Evolutionary conservation across 805 yeast species (phyloP), one percentile per base, ranked within the genome.

Genomic region (Monosporozyma servazzii): DNA sequence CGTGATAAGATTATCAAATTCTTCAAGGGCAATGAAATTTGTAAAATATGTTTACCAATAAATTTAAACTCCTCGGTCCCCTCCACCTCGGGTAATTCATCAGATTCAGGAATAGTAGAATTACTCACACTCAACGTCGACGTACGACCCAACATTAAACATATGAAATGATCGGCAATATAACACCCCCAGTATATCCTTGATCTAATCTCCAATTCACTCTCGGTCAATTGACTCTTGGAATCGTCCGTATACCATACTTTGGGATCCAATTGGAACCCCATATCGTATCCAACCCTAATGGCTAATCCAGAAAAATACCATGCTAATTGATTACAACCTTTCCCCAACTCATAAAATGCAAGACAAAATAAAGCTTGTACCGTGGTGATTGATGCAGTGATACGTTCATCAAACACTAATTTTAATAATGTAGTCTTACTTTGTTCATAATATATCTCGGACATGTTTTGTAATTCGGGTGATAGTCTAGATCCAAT

Each of bases 161-260:
- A 76, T 36, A 81, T 78, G 57, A 81, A 77, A 60, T 80, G 85
- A 62, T 81, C 87, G 2, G 82, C 82, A 51, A 81, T 68, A 61
- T 76, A 81, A 48, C 81, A 75, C 3, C 86, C 86, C 87, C 87
- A 81, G 60, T 78, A 79, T 10, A 81, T 77, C 52, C 87, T 68
- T 48, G 80, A 74, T 52, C 84, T 70, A 50, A 81, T 79, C 41
- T 75, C 79, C 17, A 76, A 70, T 56, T 80, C 82, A 48, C 80
- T 71, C 31, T 74, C 71, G n/a, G 74, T 69, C 47, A 76, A 62
- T 39, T 67, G 66, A 46, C 60, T 61, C n/a, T 68, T 64, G 18
- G 64, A 64, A 33, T 65, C 70, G 11, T 63, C 67, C 8, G 69
- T 58, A 55, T 74, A 74, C 84, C 84, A 80, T n/a, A 75, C 78